Evolutionary conservation across 768 basidiomycete species (phyloP), one percentile per base, ranked within the genome.

Genomic region (Nidularia sp.): DNA sequence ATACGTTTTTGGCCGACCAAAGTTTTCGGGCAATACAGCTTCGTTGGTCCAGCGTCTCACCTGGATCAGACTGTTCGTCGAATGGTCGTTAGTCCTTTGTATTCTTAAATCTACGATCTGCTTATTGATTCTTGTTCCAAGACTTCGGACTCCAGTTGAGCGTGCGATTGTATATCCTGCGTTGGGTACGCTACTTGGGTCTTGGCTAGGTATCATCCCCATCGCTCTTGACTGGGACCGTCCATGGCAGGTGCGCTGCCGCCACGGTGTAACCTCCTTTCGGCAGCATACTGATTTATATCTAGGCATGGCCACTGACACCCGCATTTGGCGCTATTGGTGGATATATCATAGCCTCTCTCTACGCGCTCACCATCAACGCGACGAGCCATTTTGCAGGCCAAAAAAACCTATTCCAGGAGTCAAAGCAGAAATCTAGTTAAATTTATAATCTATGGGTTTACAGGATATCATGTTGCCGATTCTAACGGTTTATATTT

Each of bases 161-260:
- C 75, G 86, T 49, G 83, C 84, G 0, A 65, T 96, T 18, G 79
- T 95, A 13, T 93, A 90, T 60, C 91, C 96, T 12, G 79, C 81
- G 8, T 61, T 86, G 25, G 91, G 91, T 39, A 73, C 89, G 0
- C 57, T 88, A 42, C 31, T 85, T 15, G 96, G 95, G 4, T 76
- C 80, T 43, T 97, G 93, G 95, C 34, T 79, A 10, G 94, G 93
- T 12, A 83, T 80, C 7, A 74, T 95, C 45, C 90, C 93, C 2
- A 86, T 94, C 45, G 89, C 92, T 0, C 81, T 98, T 13, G 96
- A 98, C 69, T 98, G 96, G 96, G 94, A 94, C 62, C 80, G 93
- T 35, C 92, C 95, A 5, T 98, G 95, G 95, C 96, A 98, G 87
- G 93, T 90, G 25, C 25, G 25, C 49, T 52, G 81, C 70, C 34